Percentiles rank a stretch among this genome's conserved stretches.
These are phyloP conservation scores for Grosmannia serpens DNA, from an alignment of 2,329 filamentous ascomycete species.

Conservation along the genomic window DNA sequence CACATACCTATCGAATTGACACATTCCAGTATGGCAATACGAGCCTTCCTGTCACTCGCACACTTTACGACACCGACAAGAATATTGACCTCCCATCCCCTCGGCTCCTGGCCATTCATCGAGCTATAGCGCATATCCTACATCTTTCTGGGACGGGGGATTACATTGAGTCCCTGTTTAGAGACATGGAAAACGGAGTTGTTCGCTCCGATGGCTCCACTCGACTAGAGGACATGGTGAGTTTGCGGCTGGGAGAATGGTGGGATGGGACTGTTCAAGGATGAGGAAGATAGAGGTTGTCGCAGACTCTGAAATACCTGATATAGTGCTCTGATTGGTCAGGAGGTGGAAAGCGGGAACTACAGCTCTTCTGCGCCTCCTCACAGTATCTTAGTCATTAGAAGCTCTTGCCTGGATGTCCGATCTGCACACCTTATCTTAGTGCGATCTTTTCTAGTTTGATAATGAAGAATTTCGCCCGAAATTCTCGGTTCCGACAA, in stretches of 20 bases:
- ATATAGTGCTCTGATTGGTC: too few relatives aligned
- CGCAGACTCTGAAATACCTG: too few relatives aligned
- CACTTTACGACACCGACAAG: conserved; percentile 12
- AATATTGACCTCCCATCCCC: conserved; percentile 20
- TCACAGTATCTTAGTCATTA: too few relatives aligned
- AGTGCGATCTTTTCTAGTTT: too few relatives aligned
- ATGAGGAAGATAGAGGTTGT: too few relatives aligned
- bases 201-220: conserved; percentile 2
- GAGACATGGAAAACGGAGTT: conserved; percentile 9
- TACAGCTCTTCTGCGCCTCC: too few relatives aligned
- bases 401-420: too few relatives aligned
- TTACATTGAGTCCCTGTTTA: conserved; percentile 21
- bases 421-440: too few relatives aligned
- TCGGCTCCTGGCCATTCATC: conserved; percentile 21
- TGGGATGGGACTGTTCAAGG: background rate
- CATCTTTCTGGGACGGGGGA: conserved; percentile 19
- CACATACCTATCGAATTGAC: too few relatives aligned
- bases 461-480: too few relatives aligned
- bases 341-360: too few relatives aligned
- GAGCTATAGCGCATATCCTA: conserved; percentile 21
- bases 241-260: conserved; percentile 1
- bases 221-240: conserved; percentile 6
- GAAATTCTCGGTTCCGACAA: background rate
- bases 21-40: too few relatives aligned
- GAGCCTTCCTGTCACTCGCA: conserved; percentile 19